A percentile compares a stretch with the other conserved stretches of the same genome.
Conservation (phyloP, 257 asterid genomes). For the Leptodermis oblonga region DNA sequence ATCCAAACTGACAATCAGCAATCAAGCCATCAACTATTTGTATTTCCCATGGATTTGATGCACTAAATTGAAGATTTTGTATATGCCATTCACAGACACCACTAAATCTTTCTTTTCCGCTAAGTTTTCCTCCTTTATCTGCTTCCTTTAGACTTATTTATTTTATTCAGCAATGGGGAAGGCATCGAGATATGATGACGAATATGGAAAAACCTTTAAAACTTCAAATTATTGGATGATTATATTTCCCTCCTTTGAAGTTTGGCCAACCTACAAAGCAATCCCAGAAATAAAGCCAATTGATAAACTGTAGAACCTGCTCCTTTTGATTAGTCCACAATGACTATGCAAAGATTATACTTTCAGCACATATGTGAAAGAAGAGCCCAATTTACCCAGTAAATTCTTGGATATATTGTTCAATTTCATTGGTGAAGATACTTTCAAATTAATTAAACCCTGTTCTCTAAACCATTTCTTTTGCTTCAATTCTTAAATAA, state of each 20-base stretch:
- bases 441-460: neutral
- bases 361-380: neutral
- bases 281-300: neutral
- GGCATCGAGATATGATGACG: neutral
- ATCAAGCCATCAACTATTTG: neutral
- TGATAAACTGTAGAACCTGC: neutral
- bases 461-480: neutral
- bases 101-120: neutral
- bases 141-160: neutral
- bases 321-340: neutral
- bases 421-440: neutral
- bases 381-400: neutral
- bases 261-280: neutral
- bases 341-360: neutral
- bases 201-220: neutral
- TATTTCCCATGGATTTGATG: neutral
- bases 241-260: neutral
- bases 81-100: neutral
- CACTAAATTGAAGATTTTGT: neutral
- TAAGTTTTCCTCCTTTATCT: no score
- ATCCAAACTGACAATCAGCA: neutral
- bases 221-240: neutral
- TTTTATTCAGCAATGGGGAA: neutral
- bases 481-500: neutral
- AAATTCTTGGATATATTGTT: neutral